phyloP scores from a whole-genome alignment of 1,284 basidiomycete species.

The Ceratobasidium sp. region DNA sequence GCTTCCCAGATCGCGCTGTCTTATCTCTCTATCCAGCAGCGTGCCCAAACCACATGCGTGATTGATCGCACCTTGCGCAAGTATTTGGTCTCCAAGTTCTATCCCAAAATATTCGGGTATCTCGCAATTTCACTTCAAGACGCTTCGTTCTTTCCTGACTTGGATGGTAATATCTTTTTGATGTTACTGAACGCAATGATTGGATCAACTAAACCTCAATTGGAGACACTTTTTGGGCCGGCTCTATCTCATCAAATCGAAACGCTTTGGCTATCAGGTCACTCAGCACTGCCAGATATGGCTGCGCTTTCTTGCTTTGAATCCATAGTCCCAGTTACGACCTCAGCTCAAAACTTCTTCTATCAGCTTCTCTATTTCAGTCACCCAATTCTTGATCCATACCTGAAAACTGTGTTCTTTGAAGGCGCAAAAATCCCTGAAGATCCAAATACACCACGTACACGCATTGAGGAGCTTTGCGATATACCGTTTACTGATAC shows the following conservation, averaged over 20 bases:
- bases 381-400: conserved; percentile 59
- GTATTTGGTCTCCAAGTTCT: conserved; percentile 51
- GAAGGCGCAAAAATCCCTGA: conserved; percentile 45
- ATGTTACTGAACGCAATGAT: conserved; percentile 52
- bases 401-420: conserved; percentile 54
- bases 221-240: conserved; percentile 48
- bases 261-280: conserved; percentile 46
- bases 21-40: conserved; percentile 54
- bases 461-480: conserved; percentile 16
- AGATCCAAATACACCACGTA: conserved; percentile 9
- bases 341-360: not conserved
- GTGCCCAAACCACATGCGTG: conserved; percentile 51
- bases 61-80: conserved; percentile 49
- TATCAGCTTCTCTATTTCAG: conserved; percentile 58
- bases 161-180: conserved; percentile 63
- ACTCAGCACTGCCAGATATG: conserved; percentile 47
- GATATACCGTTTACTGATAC: conserved; percentile 57
- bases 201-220: conserved; percentile 14
- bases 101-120: conserved; percentile 52
- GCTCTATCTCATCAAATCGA: conserved; percentile 46
- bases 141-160: conserved; percentile 49
- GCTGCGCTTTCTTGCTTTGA: conserved; percentile 43
- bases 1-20: conserved; percentile 57
- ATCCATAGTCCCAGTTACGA: not conserved
- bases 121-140: conserved; percentile 48